phyloP scores from a whole-genome alignment of 768 basidiomycete species.

The Boletus insuetus region DNA sequence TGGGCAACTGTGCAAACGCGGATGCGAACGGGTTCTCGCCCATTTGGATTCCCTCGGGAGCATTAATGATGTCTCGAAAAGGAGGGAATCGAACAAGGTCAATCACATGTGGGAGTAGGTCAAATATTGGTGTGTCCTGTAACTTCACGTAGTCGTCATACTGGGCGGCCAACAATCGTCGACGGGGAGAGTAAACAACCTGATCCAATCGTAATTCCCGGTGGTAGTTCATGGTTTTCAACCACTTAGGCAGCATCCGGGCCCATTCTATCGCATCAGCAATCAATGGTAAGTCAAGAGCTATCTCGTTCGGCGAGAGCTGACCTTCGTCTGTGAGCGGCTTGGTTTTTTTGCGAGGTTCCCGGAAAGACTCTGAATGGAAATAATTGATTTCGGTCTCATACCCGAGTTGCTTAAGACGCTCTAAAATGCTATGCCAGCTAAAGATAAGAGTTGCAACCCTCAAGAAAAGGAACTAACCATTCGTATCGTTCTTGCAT shows the following conservation, averaged over 20 bases:
- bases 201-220: background rate
- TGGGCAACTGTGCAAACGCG: conserved; percentile 3
- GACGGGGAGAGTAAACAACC: background rate
- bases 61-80: conserved; percentile 2
- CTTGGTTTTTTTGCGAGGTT: background rate
- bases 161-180: background rate
- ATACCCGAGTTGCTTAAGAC: background rate
- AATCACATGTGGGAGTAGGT: conserved; percentile 1
- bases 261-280: conserved; percentile 2
- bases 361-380: background rate
- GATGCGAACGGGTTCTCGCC: background rate
- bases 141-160: background rate
- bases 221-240: background rate
- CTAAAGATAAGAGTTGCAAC: background rate
- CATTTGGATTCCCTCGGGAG: background rate
- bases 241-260: background rate
- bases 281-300: background rate
- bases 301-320: background rate
- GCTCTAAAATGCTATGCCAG: background rate
- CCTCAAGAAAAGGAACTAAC: background rate
- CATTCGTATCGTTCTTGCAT: background rate
- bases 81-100: conserved; percentile 4
- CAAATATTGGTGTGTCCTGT: background rate
- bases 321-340: background rate
- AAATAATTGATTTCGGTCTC: background rate